Conservation (phyloP, 179 eudicot species). For the Dionaea muscipula region DNA sequence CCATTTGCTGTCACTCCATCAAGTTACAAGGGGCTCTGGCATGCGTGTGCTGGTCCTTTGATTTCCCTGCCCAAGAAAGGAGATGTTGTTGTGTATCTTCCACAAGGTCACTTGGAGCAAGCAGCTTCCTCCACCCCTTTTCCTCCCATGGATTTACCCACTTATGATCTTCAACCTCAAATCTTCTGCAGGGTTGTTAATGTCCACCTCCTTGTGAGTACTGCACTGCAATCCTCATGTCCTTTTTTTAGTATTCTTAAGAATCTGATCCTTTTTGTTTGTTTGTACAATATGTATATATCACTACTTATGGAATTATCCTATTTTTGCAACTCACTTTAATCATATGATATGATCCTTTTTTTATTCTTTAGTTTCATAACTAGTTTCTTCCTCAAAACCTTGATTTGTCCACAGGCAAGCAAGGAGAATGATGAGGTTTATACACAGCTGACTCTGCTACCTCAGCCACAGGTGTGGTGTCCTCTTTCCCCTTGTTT, state of each 20-base stretch:
- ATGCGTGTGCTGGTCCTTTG: constrained; percentile 93
- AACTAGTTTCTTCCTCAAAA: not conserved
- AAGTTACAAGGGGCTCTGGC: constrained; percentile 68
- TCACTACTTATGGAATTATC: not conserved
- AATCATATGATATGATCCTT: too few species aligned
- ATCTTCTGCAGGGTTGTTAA: constrained; percentile 67
- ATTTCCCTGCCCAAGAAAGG: constrained; percentile 57
- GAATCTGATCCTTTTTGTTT: not conserved
- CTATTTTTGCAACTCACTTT: too few species aligned
- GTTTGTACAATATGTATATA: too few species aligned
- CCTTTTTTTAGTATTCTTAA: not conserved
- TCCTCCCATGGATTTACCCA: constrained; percentile 33
- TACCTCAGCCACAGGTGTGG: constrained; percentile 58
- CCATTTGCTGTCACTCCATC: constrained; percentile 20
- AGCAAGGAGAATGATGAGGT: constrained; percentile 94
- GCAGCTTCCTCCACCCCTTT: constrained; percentile 30
- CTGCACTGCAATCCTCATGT: not conserved
- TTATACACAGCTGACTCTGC: constrained; percentile 57
- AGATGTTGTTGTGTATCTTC: constrained; percentile 73
- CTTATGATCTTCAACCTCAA: constrained; percentile 54
- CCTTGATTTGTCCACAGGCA: constrained; percentile 31
- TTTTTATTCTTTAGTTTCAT: not conserved
- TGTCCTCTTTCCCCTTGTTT: constrained; percentile 1
- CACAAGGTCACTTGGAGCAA: constrained; percentile 90
- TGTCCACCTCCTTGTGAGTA: constrained; percentile 56